Conservation (phyloP, 2,329 filamentous ascomycete species). For the Mollisia scopiformis region DNA sequence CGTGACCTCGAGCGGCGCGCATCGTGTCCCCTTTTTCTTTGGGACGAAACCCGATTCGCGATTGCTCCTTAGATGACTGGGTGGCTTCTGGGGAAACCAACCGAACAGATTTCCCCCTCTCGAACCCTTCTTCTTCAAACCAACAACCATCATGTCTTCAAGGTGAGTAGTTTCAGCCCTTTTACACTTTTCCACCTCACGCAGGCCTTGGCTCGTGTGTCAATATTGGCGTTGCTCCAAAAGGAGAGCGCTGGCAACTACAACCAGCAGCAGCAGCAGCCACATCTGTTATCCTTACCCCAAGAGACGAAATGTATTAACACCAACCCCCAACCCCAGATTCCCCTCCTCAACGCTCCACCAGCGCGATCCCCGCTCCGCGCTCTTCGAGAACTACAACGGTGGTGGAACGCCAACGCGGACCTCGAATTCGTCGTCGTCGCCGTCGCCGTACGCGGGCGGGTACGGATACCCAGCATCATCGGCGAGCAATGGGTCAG, state of each 20-base stretch:
- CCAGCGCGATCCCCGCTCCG: slow-evolving; percentile 72
- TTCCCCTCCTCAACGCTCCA: slow-evolving; percentile 71
- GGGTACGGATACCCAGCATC: slow-evolving; percentile 53
- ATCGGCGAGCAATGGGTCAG: slow-evolving; percentile 27
- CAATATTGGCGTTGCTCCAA: slow-evolving; percentile 6
- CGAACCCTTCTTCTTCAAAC: neutral
- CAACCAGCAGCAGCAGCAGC: no score
- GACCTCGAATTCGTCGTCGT: neutral
- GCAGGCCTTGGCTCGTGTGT: neutral
- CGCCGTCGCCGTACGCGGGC: slow-evolving; percentile 15
- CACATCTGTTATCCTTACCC: no score
- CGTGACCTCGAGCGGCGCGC: neutral
- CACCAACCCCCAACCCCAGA: no score
- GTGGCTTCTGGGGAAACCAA: slow-evolving; percentile 15
- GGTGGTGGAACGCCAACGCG: neutral
- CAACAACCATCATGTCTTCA: slow-evolving; percentile 31
- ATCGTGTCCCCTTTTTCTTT: neutral
- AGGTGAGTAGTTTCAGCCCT: slow-evolving; percentile 22
- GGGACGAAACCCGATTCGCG: neutral
- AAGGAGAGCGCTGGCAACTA: no score
- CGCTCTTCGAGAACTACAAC: slow-evolving; percentile 76
- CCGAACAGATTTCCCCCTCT: slow-evolving; percentile 22
- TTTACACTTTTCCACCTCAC: neutral
- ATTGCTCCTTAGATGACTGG: slow-evolving; percentile 1
- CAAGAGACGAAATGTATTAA: no score